Percentiles rank a stretch among this genome's conserved stretches.
Evolutionary conservation across 768 basidiomycete genomes (phyloP).

Genomic region (Naganishia onofrii): DNA sequence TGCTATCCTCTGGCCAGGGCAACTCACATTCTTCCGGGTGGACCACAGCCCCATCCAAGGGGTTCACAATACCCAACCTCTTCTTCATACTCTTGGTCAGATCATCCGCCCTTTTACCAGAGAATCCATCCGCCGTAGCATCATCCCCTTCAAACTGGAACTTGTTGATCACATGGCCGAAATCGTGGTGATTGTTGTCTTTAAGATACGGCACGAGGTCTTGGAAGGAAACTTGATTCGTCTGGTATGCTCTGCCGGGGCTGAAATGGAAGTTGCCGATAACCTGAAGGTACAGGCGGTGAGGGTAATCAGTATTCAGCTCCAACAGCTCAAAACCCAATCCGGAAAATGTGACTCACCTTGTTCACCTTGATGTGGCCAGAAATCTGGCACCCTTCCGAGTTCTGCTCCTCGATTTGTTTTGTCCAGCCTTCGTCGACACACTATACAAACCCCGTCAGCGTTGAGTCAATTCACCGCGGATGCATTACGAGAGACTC

Average conservation of each 20-base stretch:
- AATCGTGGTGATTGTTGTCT: conserved; percentile 85
- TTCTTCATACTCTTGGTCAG: conserved; percentile 54
- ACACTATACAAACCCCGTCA: conserved; percentile 69
- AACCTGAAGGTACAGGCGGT: conserved; percentile 32
- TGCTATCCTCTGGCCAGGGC: too few relatives aligned
- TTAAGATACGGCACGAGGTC: conserved; percentile 75
- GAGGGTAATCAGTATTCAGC: conserved; percentile 24
- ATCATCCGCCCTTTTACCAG: conserved; percentile 59
- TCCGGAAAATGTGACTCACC: conserved; percentile 55
- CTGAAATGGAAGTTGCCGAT: conserved; percentile 92
- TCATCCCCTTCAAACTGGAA: conserved; percentile 76
- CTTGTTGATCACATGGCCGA: conserved; percentile 79
- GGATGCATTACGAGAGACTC: conserved; percentile 36
- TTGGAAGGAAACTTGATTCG: conserved; percentile 62
- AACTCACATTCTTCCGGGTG: conserved; percentile 56
- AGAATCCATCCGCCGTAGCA: conserved; percentile 57
- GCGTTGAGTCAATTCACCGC: neutral
- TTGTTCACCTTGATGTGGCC: conserved; percentile 94
- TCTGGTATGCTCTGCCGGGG: conserved; percentile 92
- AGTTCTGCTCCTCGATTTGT: conserved; percentile 82
- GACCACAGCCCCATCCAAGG: conserved; percentile 64
- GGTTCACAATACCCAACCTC: conserved; percentile 71
- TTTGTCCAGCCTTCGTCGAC: conserved; percentile 91
- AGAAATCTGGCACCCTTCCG: conserved; percentile 89
- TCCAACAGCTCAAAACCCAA: neutral